Evolutionary conservation across 2,329 filamentous ascomycete species (phyloP), one percentile per base, ranked within the genome.

Genomic region (Dothidotthia symphoricarpi): DNA sequence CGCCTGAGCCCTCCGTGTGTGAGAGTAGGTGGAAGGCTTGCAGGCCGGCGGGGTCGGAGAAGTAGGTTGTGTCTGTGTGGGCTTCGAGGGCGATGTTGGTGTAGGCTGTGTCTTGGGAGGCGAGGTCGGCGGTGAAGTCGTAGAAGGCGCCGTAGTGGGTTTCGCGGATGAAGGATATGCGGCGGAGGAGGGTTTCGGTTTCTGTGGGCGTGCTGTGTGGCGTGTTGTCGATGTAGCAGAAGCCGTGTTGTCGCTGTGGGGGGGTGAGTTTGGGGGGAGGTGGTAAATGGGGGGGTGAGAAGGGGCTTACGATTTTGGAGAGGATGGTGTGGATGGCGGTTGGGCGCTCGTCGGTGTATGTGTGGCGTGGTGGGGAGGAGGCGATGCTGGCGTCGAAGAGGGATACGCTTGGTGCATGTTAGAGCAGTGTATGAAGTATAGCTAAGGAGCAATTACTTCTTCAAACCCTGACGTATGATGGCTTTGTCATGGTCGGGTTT

Each of bases 21-120:
- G 87, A 93, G 17, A 97, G 77, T 31, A 96, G 74, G 61, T 98
- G 93, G 67, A 98, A 94, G 16, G 93, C 82, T 65, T 98, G 93
- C 24, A 98, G 76, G 8, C 91, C 88, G 2, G 87, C 83, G 0
- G 93, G 91, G 47, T 97, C 91, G 15, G 82, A 89, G 69, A 97
- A 97, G 68, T 98, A 97, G 1, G 91, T 95, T 6, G 81, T 97
- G 69, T 98, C 93, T 1, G 91, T 97, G 67, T 98, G 93, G 1
- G 86, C 84, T 14, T 82, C 80, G 3, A 98, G 78, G 1, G 83
- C 82, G 34, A 93, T 75, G 55, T 85, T 88, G 2, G 91, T 96
- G 70, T 97, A 98, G 3, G 89, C 89, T 2, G 87, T 94, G 59
- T 95, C 89, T 49, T 90, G 90, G 59, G 85, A 85, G 17, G 88